Base-by-base conservation (phyloP, 2,329 filamentous ascomycete species). In the Gremmenia infestans region DNA sequence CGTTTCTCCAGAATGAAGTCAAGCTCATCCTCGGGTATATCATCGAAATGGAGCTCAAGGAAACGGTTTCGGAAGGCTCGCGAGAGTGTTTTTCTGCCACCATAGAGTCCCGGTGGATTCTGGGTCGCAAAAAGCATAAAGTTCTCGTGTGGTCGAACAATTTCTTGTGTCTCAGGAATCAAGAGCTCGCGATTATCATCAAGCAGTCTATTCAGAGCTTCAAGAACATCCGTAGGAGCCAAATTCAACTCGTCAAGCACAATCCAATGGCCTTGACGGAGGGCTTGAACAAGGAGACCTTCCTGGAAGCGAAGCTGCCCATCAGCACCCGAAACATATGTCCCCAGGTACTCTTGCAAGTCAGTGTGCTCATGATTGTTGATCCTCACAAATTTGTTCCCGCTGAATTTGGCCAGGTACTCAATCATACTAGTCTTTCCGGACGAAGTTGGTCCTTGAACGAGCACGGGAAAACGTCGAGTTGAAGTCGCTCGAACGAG, bases 401-500 rank as follows among this genome's bases (percentile, higher is more conserved):
- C 94, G 32, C 91, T 97, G 54, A 89, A 88, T 67, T 96, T 94
- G n/a, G 95, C 93, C 39, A 99, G 80, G 70, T 96, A 97, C 72
- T 97, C 93, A 43, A 99, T 96, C 94, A 99, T 99, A 72, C 93
- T 97, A 0, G 94, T 99, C 73, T 99, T 99, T 61, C 94, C 94
- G 12, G 93, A 89, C 5, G 95, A 99, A 0, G 94, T 99, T 12
- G 95, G 94, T 3, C 94, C 94, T 72, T 99, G 94, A 19, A 99
- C 88, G 9, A 99, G 79, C 49, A 99, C 90, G 0, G 94, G 95
- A 70, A 96, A 99, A 49, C 89, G 84, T 37, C 91, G 79, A 4
- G 93, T 99, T 0, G 93, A 97, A 15, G 91, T 91, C 3, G 94
- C 95, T 67, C 95, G 83, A 11, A 97, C 93, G 28, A 99, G 75